A percentile compares a stretch with the other conserved stretches of the same genome.
phyloP scores from a whole-genome alignment of 768 basidiomycete genomes.

The Mycena kentingensis region DNA sequence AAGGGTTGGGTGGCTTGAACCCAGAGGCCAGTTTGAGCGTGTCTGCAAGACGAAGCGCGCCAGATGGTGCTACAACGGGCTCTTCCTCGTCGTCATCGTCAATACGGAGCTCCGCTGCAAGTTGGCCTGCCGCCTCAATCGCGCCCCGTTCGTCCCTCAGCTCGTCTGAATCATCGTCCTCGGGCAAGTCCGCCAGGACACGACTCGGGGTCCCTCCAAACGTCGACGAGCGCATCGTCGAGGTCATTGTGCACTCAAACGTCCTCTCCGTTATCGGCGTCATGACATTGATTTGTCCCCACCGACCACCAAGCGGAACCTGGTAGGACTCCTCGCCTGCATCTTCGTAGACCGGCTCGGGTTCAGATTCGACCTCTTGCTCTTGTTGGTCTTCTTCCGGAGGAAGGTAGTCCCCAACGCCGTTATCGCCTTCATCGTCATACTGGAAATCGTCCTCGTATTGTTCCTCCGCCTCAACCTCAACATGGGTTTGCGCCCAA shows the following conservation, averaged over 20 bases:
- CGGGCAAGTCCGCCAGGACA: constrained; percentile 25
- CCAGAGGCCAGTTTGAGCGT: constrained; percentile 60
- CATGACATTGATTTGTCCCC: constrained; percentile 88
- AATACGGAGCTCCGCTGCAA: constrained; percentile 51
- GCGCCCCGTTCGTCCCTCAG: constrained; percentile 48
- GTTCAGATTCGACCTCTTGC: constrained; percentile 25
- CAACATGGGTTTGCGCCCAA: constrained; percentile 26
- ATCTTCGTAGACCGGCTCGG: constrained; percentile 19
- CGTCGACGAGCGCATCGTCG: constrained; percentile 50
- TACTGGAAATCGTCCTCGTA: constrained; percentile 34
- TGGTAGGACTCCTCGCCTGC: constrained; percentile 29
- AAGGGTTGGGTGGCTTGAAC: constrained; percentile 82
- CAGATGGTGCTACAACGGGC: constrained; percentile 50
- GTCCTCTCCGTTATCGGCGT: constrained; percentile 98
- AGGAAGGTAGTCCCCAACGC: constrained; percentile 23
- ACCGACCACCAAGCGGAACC: constrained; percentile 70
- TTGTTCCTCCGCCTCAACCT: constrained; percentile 36
- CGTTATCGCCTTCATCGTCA: constrained; percentile 32
- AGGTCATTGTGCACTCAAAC: constrained; percentile 68
- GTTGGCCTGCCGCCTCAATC: constrained; percentile 51
- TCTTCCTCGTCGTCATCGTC: constrained; percentile 35
- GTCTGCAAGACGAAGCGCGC: constrained; percentile 65
- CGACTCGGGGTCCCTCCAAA: constrained; percentile 45
- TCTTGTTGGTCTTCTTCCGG: constrained; percentile 25
- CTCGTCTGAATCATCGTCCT: constrained; percentile 27